Conservation (phyloP, 2,329 filamentous ascomycete species). For the Aspergillus brunneoviolaceus region DNA sequence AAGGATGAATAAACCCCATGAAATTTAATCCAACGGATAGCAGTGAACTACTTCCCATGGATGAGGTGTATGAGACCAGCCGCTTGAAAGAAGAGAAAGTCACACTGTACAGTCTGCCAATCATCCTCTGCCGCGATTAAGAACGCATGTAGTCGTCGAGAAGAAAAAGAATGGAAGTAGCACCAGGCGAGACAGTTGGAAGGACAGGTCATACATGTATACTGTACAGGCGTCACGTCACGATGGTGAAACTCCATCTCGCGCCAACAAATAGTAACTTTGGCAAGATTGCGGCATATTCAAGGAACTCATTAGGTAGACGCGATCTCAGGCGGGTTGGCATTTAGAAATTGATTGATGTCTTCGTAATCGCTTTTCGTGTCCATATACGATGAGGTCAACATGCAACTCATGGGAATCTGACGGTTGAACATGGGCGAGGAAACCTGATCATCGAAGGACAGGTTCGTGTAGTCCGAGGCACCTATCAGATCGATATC, state of each 20-base stretch:
- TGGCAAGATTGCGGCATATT: neutral
- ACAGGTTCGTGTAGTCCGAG: conserved; percentile 31
- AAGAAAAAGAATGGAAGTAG: neutral
- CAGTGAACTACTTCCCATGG: neutral
- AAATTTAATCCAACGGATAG: neutral
- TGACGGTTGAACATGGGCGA: conserved; percentile 40
- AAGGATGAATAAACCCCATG: too few relatives aligned
- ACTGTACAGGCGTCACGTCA: conserved; percentile 18
- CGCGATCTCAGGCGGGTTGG: conserved; percentile 39
- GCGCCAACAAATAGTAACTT: conserved; percentile 3
- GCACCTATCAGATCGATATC: conserved; percentile 36
- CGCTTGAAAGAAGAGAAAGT: conserved; percentile 4
- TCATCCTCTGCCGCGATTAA: neutral
- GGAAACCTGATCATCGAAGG: conserved; percentile 35
- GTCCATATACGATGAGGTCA: conserved; percentile 30
- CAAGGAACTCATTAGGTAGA: conserved; percentile 27
- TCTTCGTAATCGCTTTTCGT: conserved; percentile 39
- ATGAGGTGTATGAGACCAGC: conserved; percentile 2
- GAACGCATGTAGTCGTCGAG: neutral
- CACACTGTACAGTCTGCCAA: conserved; percentile 9
- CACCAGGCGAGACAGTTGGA: conserved; percentile 14
- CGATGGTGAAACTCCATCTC: too few relatives aligned
- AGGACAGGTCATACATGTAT: conserved; percentile 26
- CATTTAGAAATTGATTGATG: conserved; percentile 42
- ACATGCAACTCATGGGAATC: conserved; percentile 36